Conservation (phyloP, 768 basidiomycete genomes). For the Suillus spraguei region DNA sequence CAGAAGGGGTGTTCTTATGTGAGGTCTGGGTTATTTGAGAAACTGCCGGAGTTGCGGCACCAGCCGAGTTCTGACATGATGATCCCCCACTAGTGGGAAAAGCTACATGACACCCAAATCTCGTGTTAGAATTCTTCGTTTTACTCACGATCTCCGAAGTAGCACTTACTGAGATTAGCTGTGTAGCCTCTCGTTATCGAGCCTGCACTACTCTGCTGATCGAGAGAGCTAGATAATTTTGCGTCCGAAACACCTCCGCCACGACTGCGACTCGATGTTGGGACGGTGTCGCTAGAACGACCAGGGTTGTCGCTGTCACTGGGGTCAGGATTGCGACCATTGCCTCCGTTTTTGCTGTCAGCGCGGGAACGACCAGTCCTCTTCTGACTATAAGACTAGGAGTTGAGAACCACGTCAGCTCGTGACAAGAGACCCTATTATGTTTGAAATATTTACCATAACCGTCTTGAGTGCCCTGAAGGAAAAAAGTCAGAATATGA, state of each 20-base stretch:
- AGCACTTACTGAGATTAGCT: conserved; percentile 31
- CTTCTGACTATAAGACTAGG: conserved; percentile 79
- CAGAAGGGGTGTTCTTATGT: conserved; percentile 30
- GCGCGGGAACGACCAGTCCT: conserved; percentile 55
- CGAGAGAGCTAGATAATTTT: conserved; percentile 34
- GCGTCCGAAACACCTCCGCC: conserved; percentile 66
- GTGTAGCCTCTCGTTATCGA: conserved; percentile 23
- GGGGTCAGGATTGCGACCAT: conserved; percentile 38
- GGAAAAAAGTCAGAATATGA: conserved; percentile 16
- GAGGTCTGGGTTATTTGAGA: conserved; percentile 19
- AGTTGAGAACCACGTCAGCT: conserved; percentile 19
- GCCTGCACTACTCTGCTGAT: conserved; percentile 27
- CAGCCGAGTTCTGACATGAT: conserved; percentile 18
- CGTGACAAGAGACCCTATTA: conserved; percentile 7
- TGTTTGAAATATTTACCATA: conserved; percentile 55
- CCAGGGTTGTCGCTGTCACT: conserved; percentile 40
- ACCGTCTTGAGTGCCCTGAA: conserved; percentile 77
- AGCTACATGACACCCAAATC: conserved; percentile 23
- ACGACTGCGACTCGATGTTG: conserved; percentile 41
- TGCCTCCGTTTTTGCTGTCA: conserved; percentile 49
- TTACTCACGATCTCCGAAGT: conserved; percentile 23
- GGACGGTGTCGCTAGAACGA: conserved; percentile 35
- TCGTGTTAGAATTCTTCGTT: conserved; percentile 27
- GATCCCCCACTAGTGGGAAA: conserved; percentile 21
- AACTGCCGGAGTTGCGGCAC: conserved; percentile 13